A percentile compares a stretch with the other conserved stretches of the same genome.
These are phyloP conservation scores for Blastocladiella emersonii DNA, from an alignment of 371 early-diverging fungal genomes.

Conservation along the genomic window DNA sequence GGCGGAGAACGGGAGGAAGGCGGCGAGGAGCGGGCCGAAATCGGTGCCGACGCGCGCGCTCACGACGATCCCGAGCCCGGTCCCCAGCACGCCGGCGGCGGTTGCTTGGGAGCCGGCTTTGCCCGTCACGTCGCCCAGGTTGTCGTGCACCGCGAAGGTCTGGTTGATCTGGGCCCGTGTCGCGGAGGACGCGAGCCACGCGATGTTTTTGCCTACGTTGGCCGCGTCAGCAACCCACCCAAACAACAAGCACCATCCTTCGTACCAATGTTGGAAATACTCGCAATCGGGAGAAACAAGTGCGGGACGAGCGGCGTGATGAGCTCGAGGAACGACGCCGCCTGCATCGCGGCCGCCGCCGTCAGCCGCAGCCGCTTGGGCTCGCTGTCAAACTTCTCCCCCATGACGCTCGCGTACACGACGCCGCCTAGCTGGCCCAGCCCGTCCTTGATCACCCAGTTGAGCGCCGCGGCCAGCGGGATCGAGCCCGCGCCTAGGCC, in stretches of 20 bases:
- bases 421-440: slow-evolving; percentile 73
- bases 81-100: slow-evolving; percentile 54
- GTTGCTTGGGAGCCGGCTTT: slow-evolving; percentile 62
- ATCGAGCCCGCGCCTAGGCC: slow-evolving; percentile 52
- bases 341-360: slow-evolving; percentile 45
- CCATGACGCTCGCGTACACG: slow-evolving; percentile 46
- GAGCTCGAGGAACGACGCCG: slow-evolving; percentile 50
- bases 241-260: neutral
- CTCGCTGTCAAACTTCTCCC: slow-evolving; percentile 53
- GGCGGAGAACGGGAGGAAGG: slow-evolving; percentile 34
- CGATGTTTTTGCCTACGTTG: slow-evolving; percentile 51
- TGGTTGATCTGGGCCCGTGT: slow-evolving; percentile 59
- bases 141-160: slow-evolving; percentile 45
- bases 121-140: slow-evolving; percentile 64
- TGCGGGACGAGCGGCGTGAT: slow-evolving; percentile 53
- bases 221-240: neutral
- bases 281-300: slow-evolving; percentile 48
- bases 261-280: slow-evolving; percentile 58
- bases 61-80: slow-evolving; percentile 32
- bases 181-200: slow-evolving; percentile 59
- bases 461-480: slow-evolving; percentile 57
- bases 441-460: slow-evolving; percentile 78
- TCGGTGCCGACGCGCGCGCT: slow-evolving; percentile 23
- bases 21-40: slow-evolving; percentile 24
- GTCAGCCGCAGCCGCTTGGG: slow-evolving; percentile 60